Evolutionary conservation across 108 stramenopile species (phyloP), one percentile per base, ranked within the genome.

Genomic region (Cylindrotheca closterium): DNA sequence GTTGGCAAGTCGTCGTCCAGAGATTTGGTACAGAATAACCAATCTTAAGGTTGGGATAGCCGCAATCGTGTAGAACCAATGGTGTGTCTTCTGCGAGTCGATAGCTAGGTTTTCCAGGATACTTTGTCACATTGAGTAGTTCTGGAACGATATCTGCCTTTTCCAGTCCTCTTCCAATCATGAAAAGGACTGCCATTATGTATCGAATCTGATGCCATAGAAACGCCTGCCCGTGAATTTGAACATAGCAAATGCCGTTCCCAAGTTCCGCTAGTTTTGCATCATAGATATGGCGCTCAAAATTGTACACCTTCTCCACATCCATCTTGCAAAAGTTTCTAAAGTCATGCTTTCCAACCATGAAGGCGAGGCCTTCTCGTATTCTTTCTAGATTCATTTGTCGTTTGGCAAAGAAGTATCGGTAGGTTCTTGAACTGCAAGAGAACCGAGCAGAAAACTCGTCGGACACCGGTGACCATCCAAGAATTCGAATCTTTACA

Each of bases 311-410:
- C 37, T 94, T 83, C 63, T 91, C 91, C 22, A 86, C 88, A 74
- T 99, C 93, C 91, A 98, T 96, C 71, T 99, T 99, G 73, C 97
- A 97, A 47, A 99, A 82, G 71, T 99, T 98, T 17, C 99, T 88
- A 74, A 99, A 99, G 76, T 99, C 99, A 71, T 98, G 96, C 31
- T 79, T 65, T 23, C 99, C 99, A 22, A 95, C 81, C 68, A 99
- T 70, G 26, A 54, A 50, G 4, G 65, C 27, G 15, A 95, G 68
- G 4, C 85, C 97, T 18, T 67, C 26, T 15, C 76, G 68, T 88
- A 99, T 99, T 5, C 55, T 58, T 2, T 50, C 53, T 15, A 97
- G 49, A 80, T 98, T 79, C 59, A 96, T 56, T 46, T 63, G 72
- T 47, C 63, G 73, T 37, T 48, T 55, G 48, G 83, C 64, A 74